Percentiles rank a stretch among this genome's conserved stretches.
Evolutionary conservation across 768 basidiomycete genomes (phyloP).

Genomic region (Termitomyces sp.): DNA sequence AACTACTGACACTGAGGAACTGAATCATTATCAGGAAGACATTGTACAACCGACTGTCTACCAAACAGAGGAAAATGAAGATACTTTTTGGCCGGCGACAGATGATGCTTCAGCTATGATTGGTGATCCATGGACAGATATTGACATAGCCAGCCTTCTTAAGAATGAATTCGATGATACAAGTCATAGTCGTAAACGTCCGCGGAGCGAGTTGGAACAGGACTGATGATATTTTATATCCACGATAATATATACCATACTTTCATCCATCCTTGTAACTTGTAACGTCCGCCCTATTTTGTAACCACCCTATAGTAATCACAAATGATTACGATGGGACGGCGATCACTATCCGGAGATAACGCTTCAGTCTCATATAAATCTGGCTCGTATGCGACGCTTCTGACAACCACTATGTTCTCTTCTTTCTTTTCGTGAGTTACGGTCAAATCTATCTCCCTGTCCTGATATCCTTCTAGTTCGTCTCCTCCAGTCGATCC

Average conservation of each 20-base stretch:
- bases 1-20: not conserved
- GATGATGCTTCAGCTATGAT: not conserved
- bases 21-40: not conserved
- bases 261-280: not conserved
- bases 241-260: not conserved
- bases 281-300: no score
- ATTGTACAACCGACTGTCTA: not conserved
- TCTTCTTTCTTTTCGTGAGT: slow-evolving; percentile 77
- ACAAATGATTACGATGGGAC: not conserved
- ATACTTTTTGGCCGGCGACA: slow-evolving; percentile 1
- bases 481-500: slow-evolving; percentile 56
- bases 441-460: not conserved
- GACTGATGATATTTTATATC: slow-evolving; percentile 16
- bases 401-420: slow-evolving; percentile 54
- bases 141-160: slow-evolving; percentile 4
- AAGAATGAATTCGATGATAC: not conserved
- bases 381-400: slow-evolving; percentile 5
- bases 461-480: slow-evolving; percentile 24
- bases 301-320: not conserved
- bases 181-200: slow-evolving; percentile 24
- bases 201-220: slow-evolving; percentile 18
- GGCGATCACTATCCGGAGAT: not conserved
- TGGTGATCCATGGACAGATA: slow-evolving; percentile 6
- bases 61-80: not conserved
- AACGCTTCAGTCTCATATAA: slow-evolving; percentile 8